Percentiles rank a stretch among this genome's conserved stretches.
phyloP scores from a whole-genome alignment of 139 green algal genomes.

The Chlamydomonas incerta region DNA sequence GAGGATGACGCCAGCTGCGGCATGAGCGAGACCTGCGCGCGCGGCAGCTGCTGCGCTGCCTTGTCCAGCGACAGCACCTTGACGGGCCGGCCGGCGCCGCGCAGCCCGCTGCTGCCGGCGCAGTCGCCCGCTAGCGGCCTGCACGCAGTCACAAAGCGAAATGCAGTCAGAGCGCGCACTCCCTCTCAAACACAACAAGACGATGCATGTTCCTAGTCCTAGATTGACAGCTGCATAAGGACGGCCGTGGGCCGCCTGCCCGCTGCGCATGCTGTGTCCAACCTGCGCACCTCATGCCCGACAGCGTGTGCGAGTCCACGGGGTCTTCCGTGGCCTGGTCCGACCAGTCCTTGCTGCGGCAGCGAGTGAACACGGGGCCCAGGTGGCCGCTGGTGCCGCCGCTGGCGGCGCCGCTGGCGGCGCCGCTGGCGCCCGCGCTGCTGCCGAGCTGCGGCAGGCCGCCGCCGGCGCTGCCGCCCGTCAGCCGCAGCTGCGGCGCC shows the following conservation, averaged over 20 bases:
- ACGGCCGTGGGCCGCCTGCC: too few species aligned
- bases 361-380: not conserved
- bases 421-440: not conserved
- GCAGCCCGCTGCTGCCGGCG: too few species aligned
- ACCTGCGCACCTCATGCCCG: too few species aligned
- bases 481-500: not conserved
- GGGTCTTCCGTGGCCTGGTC: not conserved
- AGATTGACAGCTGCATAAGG: too few species aligned
- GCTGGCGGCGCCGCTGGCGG: not conserved
- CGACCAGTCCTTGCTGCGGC: constrained; percentile 12
- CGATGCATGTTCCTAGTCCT: too few species aligned
- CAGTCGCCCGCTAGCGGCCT: not conserved
- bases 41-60: constrained; percentile 26
- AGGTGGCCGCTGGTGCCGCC: not conserved
- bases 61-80: constrained; percentile 32
- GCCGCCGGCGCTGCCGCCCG: too few species aligned
- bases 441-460: not conserved
- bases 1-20: not conserved
- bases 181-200: too few species aligned
- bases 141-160: not conserved
- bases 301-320: not conserved
- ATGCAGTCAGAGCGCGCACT: too few species aligned
- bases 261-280: too few species aligned
- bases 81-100: not conserved
- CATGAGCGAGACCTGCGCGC: not conserved